Percentiles rank a stretch among this genome's conserved stretches.
These are phyloP conservation scores for Bryopsis sp. DNA, from an alignment of 139 green algal species.

Conservation along the genomic window DNA sequence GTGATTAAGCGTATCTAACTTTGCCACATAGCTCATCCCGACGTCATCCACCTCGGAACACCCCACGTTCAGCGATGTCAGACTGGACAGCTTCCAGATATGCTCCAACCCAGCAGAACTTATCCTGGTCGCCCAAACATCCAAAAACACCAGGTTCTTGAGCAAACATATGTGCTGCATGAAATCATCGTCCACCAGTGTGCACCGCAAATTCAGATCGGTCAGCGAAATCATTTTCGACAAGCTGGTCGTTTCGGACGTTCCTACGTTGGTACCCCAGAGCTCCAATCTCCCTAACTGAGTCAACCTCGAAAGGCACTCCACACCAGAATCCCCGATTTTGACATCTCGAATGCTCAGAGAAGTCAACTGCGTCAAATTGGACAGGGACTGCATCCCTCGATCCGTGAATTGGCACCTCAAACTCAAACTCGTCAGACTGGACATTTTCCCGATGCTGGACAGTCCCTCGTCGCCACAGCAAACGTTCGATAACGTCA, in stretches of 20 bases:
- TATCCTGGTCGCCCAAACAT: too few species aligned
- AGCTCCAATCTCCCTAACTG: too few species aligned
- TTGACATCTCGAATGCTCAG: not conserved
- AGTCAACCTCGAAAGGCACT: not conserved
- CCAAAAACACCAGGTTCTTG: too few species aligned
- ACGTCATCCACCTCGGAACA: not conserved
- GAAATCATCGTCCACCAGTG: not conserved
- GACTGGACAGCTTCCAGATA: not conserved
- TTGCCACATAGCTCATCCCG: not conserved
- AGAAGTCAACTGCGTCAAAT: not conserved
- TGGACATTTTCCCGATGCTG: not conserved
- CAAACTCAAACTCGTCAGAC: not conserved
- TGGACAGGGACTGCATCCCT: not conserved
- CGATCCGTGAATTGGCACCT: slow-evolving; percentile 1
- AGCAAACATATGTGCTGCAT: too few species aligned
- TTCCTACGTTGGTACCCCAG: too few species aligned
- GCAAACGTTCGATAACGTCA: too few species aligned
- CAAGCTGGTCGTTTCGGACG: too few species aligned
- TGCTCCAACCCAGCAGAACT: not conserved
- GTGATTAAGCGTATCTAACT: not conserved
- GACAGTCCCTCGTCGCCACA: too few species aligned
- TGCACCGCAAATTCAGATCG: not conserved
- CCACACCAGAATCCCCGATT: not conserved
- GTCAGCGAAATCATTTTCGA: too few species aligned
- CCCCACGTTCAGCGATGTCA: not conserved